Evolutionary conservation across 1,284 basidiomycete genomes (phyloP), one percentile per base, ranked within the genome.

Genomic region (Rhodotorula sp.): DNA sequence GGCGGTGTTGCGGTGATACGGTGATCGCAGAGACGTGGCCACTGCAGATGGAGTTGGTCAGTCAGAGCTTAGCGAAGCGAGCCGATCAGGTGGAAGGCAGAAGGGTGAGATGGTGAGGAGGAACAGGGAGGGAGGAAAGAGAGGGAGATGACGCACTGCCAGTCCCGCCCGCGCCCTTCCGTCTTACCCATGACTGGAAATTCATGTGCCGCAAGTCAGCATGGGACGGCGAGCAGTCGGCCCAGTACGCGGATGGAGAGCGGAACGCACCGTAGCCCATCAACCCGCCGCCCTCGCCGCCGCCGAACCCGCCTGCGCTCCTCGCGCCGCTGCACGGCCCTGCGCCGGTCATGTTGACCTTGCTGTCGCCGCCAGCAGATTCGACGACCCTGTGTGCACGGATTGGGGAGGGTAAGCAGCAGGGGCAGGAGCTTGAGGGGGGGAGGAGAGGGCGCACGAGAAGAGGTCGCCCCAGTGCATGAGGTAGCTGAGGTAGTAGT

Each of bases 11-110:
- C 29, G 94, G 94, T 0, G 94, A 91, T 63, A 96, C 92, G 3
- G 92, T 92, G 65, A 96, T 85, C 0, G 93, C 92, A 2, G 94
- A 96, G 76, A 96, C 90, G 80, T 96, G 93, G 0, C 91, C 92
- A 77, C 78, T 79, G 71, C 13, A 17, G 29, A 12, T 13, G 19
- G 1, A 39, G 46, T 8, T 19, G 19, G 46, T 48, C 46, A 48
- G 46, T 22, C 9, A 19, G 15, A 22, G 46, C 21, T 22, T 22
- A 6, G 22, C 46, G 21, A 25, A 25, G 27, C 9, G 15, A 39
- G 39, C 39, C 9, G 39, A 39, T 7, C 15, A 7, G 39, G 39
- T 39, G 39, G 7, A 15, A 39, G 39, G 15, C 7, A 7, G 39
- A 46, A 9, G 44, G 22, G 44, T 44, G 41, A 10, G 41, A 10